phyloP scores from a whole-genome alignment of 192 early-diverging fungal species.

The Coemansia sp. region DNA sequence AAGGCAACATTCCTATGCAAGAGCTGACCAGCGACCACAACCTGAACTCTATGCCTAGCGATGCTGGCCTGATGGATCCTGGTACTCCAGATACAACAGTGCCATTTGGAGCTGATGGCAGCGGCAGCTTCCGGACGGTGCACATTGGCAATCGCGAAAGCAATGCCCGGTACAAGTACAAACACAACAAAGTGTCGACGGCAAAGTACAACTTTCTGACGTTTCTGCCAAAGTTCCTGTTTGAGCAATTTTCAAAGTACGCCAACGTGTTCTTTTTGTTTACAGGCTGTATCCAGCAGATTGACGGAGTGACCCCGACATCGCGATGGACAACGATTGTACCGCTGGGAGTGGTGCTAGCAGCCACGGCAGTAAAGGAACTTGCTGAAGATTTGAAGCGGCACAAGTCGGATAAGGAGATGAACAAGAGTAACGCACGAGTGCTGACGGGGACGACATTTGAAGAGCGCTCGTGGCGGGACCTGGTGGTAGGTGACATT shows the following conservation, averaged over 20 bases:
- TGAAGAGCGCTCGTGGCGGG: slow-evolving; percentile 69
- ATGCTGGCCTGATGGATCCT: slow-evolving; percentile 2
- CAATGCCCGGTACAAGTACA: slow-evolving; percentile 77
- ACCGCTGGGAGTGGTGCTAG: slow-evolving; percentile 77
- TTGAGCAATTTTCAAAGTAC: slow-evolving; percentile 97
- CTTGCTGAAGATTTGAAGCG: slow-evolving; percentile 87
- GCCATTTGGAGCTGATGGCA: slow-evolving; percentile 27
- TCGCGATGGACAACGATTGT: slow-evolving; percentile 85
- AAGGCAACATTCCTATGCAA: slow-evolving; percentile 29
- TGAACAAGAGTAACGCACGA: slow-evolving; percentile 66
- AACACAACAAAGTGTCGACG: slow-evolving; percentile 92
- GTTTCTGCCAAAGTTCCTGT: slow-evolving; percentile 93
- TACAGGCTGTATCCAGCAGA: slow-evolving; percentile 96
- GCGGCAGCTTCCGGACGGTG: slow-evolving; percentile 67
- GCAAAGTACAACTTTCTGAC: slow-evolving; percentile 94
- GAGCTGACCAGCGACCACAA: slow-evolving; percentile 13
- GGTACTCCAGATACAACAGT: slow-evolving; percentile 8
- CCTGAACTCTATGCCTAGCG: slow-evolving; percentile 2
- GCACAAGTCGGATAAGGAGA: slow-evolving; percentile 70
- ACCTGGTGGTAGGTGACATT: slow-evolving; percentile 88
- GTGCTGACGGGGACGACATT: slow-evolving; percentile 65
- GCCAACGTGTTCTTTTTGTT: slow-evolving; percentile 99
- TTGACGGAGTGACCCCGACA: slow-evolving; percentile 89
- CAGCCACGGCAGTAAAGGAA: slow-evolving; percentile 91
- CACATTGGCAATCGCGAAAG: slow-evolving; percentile 81